Percentiles rank a stretch among this genome's conserved stretches.
phyloP scores from a whole-genome alignment of 148 eudicot genomes.

The Persicaria maculosa region DNA sequence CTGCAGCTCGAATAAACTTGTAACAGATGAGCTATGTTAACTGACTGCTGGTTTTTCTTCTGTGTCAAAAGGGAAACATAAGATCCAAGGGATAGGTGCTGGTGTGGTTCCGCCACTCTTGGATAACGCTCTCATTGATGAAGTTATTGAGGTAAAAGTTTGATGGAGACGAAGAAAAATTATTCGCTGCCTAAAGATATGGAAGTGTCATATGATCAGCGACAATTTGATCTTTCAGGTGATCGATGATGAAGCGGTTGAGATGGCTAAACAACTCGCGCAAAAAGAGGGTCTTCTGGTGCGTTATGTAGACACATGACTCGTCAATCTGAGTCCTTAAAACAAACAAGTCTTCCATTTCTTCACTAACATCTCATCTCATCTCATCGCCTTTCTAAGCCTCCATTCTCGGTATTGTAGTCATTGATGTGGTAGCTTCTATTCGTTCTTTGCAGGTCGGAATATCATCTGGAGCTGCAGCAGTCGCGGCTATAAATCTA shows the following conservation, averaged over 20 bases:
- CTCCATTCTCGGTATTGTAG: too few species aligned
- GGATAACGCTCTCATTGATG: constrained; percentile 48
- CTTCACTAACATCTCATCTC: constrained; percentile 7
- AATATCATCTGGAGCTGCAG: constrained; percentile 79
- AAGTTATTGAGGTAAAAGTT: constrained; percentile 47
- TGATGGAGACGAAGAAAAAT: not conserved
- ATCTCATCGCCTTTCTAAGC: not conserved
- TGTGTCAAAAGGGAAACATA: constrained; percentile 46
- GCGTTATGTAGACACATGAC: constrained; percentile 6
- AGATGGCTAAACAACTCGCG: constrained; percentile 32
- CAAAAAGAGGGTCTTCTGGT: constrained; percentile 43
- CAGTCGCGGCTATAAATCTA: constrained; percentile 57
- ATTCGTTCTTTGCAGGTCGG: constrained; percentile 37
- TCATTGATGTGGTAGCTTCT: not conserved
- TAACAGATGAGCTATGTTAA: not conserved
- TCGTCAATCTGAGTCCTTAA: not conserved
- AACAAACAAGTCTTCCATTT: not conserved
- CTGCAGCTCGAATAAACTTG: not conserved
- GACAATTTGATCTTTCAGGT: constrained; percentile 9
- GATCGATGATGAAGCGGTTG: constrained; percentile 20
- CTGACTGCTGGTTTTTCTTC: not conserved
- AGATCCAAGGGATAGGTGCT: constrained; percentile 78
- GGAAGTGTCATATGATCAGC: not conserved
- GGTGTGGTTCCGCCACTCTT: constrained; percentile 51
- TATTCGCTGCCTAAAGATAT: not conserved